These are phyloP conservation scores for Artemisia argyi DNA, from an alignment of 129 eudicot genomes.

Conservation along the genomic window DNA sequence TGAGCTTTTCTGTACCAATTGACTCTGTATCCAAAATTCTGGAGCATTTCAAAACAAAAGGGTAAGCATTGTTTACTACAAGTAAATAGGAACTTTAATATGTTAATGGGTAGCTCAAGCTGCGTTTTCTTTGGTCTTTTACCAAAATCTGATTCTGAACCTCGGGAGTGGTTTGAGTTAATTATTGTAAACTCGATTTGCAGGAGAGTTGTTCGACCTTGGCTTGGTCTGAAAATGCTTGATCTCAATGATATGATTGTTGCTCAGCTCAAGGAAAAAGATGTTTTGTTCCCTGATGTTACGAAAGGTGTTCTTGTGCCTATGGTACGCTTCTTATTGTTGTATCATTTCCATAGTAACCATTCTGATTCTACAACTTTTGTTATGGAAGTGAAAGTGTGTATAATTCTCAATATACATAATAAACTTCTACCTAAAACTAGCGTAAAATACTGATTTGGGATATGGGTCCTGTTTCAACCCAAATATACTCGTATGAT, in stretches of 20 bases:
- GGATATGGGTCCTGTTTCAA: no score
- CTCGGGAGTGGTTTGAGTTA: not conserved
- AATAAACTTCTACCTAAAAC: no score
- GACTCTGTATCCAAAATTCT: conserved; percentile 78
- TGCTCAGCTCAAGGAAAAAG: conserved; percentile 86
- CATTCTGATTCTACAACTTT: no score
- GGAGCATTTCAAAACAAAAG: conserved; percentile 84
- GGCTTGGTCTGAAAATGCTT: conserved; percentile 96
- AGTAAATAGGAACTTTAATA: not conserved
- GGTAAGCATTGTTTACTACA: conserved; percentile 44
- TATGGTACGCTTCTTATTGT: conserved; percentile 48
- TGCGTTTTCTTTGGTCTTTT: no score
- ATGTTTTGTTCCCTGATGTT: conserved; percentile 66
- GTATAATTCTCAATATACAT: no score
- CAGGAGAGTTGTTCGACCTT: conserved; percentile 97
- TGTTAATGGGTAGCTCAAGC: not conserved
- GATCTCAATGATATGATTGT: conserved; percentile 89
- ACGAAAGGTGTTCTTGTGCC: conserved; percentile 85
- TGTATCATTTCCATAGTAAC: not conserved
- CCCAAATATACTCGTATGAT: no score
- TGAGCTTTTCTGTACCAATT: conserved; percentile 86
- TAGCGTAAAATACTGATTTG: no score
- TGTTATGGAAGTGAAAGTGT: no score
- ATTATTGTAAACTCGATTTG: conserved; percentile 23
- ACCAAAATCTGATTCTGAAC: no score